Evolutionary conservation across 164 flowering plant species (phyloP).

Genomic region (Saururus chinensis): DNA sequence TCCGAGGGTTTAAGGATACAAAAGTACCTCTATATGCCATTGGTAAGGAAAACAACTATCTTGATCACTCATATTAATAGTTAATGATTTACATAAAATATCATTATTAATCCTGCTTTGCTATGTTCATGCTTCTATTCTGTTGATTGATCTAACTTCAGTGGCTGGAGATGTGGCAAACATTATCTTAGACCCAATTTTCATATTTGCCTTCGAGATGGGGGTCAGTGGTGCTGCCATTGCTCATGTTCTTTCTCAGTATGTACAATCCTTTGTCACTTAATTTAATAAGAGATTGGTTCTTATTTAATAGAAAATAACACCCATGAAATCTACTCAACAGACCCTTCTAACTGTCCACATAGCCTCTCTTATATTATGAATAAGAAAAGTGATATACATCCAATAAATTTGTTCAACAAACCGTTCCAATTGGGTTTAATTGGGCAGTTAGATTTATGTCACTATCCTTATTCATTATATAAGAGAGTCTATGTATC

Average conservation of each 20-base stretch:
- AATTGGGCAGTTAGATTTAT: too few relatives aligned
- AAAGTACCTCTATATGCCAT: conserved; percentile 55
- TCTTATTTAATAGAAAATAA: too few relatives aligned
- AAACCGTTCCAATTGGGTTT: too few relatives aligned
- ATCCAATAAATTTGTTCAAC: too few relatives aligned
- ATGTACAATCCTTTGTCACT: conserved; percentile 16
- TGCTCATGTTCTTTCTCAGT: conserved; percentile 97
- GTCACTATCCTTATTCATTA: too few relatives aligned
- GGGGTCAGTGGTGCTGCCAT: conserved; percentile 96
- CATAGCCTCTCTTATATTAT: too few relatives aligned
- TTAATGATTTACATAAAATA: not conserved
- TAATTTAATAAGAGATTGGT: too few relatives aligned
- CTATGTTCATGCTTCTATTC: too few relatives aligned
- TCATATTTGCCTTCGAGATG: conserved; percentile 47
- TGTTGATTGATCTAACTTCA: conserved; percentile 8
- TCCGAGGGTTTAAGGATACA: conserved; percentile 56
- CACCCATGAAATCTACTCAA: too few relatives aligned
- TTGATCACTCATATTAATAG: not conserved
- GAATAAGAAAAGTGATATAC: too few relatives aligned
- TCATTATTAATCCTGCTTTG: not conserved
- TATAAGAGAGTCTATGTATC: too few relatives aligned
- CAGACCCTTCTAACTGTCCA: too few relatives aligned
- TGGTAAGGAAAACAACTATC: conserved; percentile 19
- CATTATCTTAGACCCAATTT: conserved; percentile 71
- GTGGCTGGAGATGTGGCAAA: conserved; percentile 72